Percentiles rank a stretch among this genome's conserved stretches.
Evolutionary conservation across 768 basidiomycete species (phyloP).

Genomic region (Phylloporus sp.): DNA sequence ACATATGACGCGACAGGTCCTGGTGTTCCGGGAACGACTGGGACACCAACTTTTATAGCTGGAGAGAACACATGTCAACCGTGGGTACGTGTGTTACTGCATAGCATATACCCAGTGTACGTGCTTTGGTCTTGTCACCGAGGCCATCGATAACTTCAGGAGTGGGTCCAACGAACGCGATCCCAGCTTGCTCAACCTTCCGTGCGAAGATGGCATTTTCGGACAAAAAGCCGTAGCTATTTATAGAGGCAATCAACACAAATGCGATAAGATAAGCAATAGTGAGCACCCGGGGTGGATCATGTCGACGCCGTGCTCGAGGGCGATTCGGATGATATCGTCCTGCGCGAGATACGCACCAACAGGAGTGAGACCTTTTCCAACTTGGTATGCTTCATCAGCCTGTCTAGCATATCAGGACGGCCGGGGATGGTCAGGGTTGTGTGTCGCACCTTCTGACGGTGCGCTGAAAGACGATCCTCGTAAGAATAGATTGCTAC

Average conservation of each 20-base stretch:
- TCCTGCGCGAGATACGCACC: constrained; percentile 97
- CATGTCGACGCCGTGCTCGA: constrained; percentile 99
- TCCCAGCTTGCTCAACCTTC: constrained; percentile 96
- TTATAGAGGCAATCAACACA: constrained; percentile 6
- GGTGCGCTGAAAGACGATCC: constrained; percentile 94
- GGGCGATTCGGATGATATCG: constrained; percentile 93
- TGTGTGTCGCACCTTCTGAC: constrained; percentile 78
- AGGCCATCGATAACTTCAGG: constrained; percentile 97
- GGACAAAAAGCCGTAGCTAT: constrained; percentile 97
- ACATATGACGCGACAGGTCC: constrained; percentile 80
- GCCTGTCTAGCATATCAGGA: constrained; percentile 49
- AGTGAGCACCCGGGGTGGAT: constrained; percentile 87
- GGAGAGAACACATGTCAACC: constrained; percentile 6
- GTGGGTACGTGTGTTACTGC: not conserved
- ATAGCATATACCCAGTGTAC: constrained; percentile 63
- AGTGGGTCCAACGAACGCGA: constrained; percentile 93
- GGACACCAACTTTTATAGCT: constrained; percentile 90
- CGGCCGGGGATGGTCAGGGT: constrained; percentile 28
- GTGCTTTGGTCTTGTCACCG: constrained; percentile 98
- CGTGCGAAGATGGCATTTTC: constrained; percentile 97
- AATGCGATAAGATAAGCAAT: not conserved
- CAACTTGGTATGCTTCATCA: constrained; percentile 98
- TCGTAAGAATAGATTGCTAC: constrained; percentile 98
- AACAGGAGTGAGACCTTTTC: constrained; percentile 93
- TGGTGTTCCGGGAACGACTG: constrained; percentile 97